Evolutionary conservation across 148 eudicot genomes (phyloP).

Genomic region (Amaranthus hypochondriacus): DNA sequence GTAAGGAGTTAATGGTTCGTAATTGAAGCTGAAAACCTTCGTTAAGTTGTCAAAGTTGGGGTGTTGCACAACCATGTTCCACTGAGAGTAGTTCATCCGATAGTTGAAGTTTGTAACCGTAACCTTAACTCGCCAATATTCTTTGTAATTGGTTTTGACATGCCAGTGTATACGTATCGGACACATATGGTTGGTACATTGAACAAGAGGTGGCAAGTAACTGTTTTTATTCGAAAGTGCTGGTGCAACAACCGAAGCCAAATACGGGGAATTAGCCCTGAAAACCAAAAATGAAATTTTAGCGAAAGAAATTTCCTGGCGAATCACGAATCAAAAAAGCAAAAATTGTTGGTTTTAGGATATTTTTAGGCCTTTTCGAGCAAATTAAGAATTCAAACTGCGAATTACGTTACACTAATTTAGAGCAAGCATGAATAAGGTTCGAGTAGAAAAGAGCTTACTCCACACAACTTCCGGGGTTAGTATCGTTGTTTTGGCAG

Average conservation of each 20-base stretch:
- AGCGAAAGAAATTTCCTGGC: neutral
- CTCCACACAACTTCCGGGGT: constrained; percentile 50
- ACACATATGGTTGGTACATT: constrained; percentile 55
- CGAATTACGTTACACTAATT: too few species aligned
- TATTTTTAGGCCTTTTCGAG: too few species aligned
- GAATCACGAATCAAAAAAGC: too few species aligned
- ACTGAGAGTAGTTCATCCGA: constrained; percentile 47
- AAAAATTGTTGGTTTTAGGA: too few species aligned
- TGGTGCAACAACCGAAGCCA: constrained; percentile 39
- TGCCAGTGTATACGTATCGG: constrained; percentile 59
- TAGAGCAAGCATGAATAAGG: neutral
- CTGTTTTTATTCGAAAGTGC: constrained; percentile 20
- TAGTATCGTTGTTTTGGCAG: constrained; percentile 35
- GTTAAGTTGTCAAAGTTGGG: constrained; percentile 51
- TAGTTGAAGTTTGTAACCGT: constrained; percentile 50
- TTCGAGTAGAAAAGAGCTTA: constrained; percentile 15
- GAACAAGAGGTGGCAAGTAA: constrained; percentile 39
- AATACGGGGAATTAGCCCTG: constrained; percentile 30
- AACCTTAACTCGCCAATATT: constrained; percentile 51
- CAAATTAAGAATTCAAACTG: too few species aligned
- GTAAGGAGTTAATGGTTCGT: constrained; percentile 40
- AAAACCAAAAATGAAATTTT: neutral
- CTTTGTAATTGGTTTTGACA: constrained; percentile 39
- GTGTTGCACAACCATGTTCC: constrained; percentile 54
- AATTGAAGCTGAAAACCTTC: constrained; percentile 44